Evolutionary conservation across 805 yeast genomes (phyloP), one percentile per base, ranked within the genome.

Genomic region (Yarrowia sp.): DNA sequence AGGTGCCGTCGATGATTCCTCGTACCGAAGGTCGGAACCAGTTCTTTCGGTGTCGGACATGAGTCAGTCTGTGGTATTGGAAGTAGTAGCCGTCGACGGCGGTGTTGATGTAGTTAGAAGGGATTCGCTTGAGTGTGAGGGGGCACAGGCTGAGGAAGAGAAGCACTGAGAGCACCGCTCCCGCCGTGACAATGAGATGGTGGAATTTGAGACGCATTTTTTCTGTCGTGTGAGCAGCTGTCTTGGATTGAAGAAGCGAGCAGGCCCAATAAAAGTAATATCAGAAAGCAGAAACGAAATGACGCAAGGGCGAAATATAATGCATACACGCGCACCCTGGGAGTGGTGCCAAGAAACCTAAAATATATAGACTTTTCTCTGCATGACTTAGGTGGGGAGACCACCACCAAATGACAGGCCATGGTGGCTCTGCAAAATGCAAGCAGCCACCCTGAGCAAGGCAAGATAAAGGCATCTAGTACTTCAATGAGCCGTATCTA

Each of bases 71-170:
- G 43, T 58, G 64, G 13, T 58, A 58, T 14, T 44, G 50, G 10
- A 58, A 58, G 64, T 58, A 58, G 51, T 58, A 58, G 39, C 64
- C 64, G 43, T 44, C 64, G 36, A 58, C 41, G 9, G 64, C 39
- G 15, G 64, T 58, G 64, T 58, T 42, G 51, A 58, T 58, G 51
- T 58, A 58, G 18, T 58, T 44, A 4, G 64, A 58, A 5, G 50
- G 64, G 39, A 58, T 43, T 17, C 43, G 31, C 35, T 42, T 17
- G 64, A 58, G 64, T 1, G 64, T 58, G 28, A 43, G 64, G 6
- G 64, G 51, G 10, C 64, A 43, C 15, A 55, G 38, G 31, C 47
- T 55, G 17, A 55, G 17, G 10, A 55, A 55, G 15, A 55, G 47
- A 17, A 55, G 10, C 10, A 55, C 39, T 9, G 61, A 55, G 13